Conservation (phyloP, 768 basidiomycete genomes). For the Lactarius evosmus region DNA sequence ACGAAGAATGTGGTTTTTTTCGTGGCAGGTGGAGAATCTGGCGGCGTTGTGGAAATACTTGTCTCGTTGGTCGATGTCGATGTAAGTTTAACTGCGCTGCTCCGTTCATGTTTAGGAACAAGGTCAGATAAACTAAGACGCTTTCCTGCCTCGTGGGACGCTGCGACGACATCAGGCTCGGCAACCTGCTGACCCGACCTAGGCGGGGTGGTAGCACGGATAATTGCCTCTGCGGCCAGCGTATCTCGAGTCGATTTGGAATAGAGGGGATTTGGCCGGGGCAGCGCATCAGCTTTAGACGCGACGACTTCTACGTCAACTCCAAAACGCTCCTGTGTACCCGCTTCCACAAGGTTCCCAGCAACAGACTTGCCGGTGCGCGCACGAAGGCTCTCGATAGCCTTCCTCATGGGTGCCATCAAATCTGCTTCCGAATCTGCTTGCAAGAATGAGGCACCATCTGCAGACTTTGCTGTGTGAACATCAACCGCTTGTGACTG, state of each 20-base stretch:
- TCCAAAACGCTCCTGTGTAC: not conserved
- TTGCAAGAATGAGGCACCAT: conserved; percentile 9
- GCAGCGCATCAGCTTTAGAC: conserved; percentile 57
- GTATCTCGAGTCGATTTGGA: conserved; percentile 1
- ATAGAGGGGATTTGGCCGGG: conserved; percentile 1
- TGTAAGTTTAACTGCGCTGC: conserved; percentile 33
- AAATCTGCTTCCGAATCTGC: conserved; percentile 43
- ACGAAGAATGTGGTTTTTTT: conserved; percentile 32
- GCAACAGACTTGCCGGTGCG: conserved; percentile 63
- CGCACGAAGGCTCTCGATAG: conserved; percentile 62
- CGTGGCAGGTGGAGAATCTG: conserved; percentile 26
- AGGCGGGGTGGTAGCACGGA: not conserved
- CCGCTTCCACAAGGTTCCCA: conserved; percentile 33
- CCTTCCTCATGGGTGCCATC: conserved; percentile 66
- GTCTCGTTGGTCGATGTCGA: conserved; percentile 10
- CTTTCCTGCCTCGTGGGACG: conserved; percentile 30
- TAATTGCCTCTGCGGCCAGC: not conserved
- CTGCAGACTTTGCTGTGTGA: conserved; percentile 6
- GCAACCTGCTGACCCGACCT: not conserved
- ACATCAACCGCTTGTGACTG: conserved; percentile 8
- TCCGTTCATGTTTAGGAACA: conserved; percentile 39
- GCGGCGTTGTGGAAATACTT: conserved; percentile 27
- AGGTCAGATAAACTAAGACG: conserved; percentile 62
- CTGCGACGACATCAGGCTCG: not conserved
- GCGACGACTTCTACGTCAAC: not conserved